Conservation (phyloP, 2,329 filamentous ascomycete species). For the Rhytidhysteron rufulum region DNA sequence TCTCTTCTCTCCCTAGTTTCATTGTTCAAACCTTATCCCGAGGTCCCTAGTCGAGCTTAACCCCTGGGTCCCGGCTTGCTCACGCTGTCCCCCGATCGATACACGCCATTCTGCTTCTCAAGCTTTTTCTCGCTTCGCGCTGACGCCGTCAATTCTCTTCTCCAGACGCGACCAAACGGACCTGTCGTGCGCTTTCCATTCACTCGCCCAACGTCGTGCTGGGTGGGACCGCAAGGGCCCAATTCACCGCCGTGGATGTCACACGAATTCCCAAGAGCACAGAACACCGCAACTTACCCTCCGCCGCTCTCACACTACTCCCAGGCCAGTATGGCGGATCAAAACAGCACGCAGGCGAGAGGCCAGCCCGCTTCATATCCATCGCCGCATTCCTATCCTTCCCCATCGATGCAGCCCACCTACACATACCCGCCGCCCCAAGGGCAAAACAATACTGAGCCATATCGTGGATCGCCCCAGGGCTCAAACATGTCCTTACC, state of each 20-base stretch:
- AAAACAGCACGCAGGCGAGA: slow-evolving; percentile 25
- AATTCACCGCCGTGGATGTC: slow-evolving; percentile 28
- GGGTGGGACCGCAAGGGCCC: slow-evolving; percentile 20
- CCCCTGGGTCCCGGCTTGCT: slow-evolving; percentile 2
- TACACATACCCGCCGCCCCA: slow-evolving; percentile 47
- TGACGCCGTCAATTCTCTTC: slow-evolving; percentile 6
- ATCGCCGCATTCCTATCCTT: slow-evolving; percentile 49
- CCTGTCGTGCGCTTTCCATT: not conserved
- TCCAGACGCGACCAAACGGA: slow-evolving; percentile 4
- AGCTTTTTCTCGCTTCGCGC: slow-evolving; percentile 11
- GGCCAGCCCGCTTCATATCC: slow-evolving; percentile 37
- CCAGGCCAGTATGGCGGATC: slow-evolving; percentile 31
- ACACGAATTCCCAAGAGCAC: slow-evolving; percentile 25
- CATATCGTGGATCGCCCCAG: slow-evolving; percentile 46
- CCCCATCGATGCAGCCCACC: slow-evolving; percentile 47
- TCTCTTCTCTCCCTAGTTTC: slow-evolving; percentile 2
- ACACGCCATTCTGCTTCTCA: slow-evolving; percentile 7
- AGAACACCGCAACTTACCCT: slow-evolving; percentile 25
- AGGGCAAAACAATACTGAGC: slow-evolving; percentile 34
- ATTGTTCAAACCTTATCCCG: slow-evolving; percentile 5
- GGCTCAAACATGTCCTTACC: slow-evolving; percentile 42
- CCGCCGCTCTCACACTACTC: slow-evolving; percentile 30
- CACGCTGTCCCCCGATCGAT: slow-evolving; percentile 4
- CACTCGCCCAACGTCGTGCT: slow-evolving; percentile 3
- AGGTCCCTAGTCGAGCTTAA: slow-evolving; percentile 4